Evolutionary conservation across 768 basidiomycete species (phyloP), one percentile per base, ranked within the genome.

Genomic region (Pulveroboletus frians): DNA sequence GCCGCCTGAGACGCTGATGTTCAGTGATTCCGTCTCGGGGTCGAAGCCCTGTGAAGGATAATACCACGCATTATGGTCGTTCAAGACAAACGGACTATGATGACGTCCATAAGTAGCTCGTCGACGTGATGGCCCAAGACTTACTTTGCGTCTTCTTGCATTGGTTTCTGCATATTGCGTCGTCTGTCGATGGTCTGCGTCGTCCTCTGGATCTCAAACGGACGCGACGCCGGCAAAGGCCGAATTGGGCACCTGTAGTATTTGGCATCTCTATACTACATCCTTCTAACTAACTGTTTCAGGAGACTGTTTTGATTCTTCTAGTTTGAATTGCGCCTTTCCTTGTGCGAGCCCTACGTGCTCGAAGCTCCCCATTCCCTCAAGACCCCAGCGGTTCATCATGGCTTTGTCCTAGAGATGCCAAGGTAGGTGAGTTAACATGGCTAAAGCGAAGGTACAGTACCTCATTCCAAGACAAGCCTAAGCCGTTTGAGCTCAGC

Each of bases 391-490:
- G 37, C 92, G 80, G 5, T 68, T 73, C 82, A 98, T 88, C 92
- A 97, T 90, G 9, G 84, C 78, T 65, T 94, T 95, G 69, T 98
- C 95, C 81, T 88, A 59, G 34, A 58, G 27, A 47, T 37, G 41
- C 13, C 43, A 14, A 35, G 5, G 9, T 29, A 38, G 31, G 15
- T 51, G 46, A 55, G 50, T 40, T 17, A 3, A 45, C 21, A 49
- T 21, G 23, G 26, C 6, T 4, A 9, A 35, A 30, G 20, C 5
- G 18, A 42, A 7, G 9, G 38, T 43, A 47, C 59, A 71, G 58
- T 59, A 83, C 85, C 74, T 94, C 90, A 61, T 96, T 92, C 95
- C 94, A 97, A 37, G 92, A 89, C 9, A 89, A 87, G 65, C 88
- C 89, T 89, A 56, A 42, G 43, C 45, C 44, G 50, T 34, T 36